Percentiles rank a stretch among this genome's conserved stretches.
phyloP scores from a whole-genome alignment of 2,329 filamentous ascomycete genomes.

The Cercospora berteroae region DNA sequence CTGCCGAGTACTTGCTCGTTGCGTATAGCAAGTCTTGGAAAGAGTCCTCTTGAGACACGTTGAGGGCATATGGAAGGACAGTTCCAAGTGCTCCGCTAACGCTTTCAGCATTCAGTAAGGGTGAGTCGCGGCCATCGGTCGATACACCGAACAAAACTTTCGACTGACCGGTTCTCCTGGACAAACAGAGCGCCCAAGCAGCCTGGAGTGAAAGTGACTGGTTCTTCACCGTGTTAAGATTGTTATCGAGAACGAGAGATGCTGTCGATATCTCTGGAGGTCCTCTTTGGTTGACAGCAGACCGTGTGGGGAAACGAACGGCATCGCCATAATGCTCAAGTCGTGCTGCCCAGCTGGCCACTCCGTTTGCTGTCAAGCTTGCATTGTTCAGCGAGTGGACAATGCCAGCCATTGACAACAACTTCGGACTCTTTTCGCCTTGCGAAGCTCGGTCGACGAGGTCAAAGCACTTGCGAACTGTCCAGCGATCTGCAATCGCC shows the following conservation, averaged over 20 bases:
- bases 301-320: neutral
- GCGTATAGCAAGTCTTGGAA: neutral
- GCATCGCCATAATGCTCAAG: neutral
- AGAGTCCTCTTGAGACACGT: neutral
- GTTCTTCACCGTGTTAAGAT: neutral
- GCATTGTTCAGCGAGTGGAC: neutral
- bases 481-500: neutral
- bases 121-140: neutral
- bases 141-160: neutral
- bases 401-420: neutral
- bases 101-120: neutral
- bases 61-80: neutral
- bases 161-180: neutral
- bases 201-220: neutral
- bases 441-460: neutral
- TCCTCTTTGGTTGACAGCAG: neutral
- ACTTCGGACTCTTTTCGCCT: neutral
- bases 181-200: neutral
- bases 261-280: neutral
- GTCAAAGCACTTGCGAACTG: neutral
- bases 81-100: neutral
- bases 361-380: neutral
- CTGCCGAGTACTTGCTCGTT: neutral
- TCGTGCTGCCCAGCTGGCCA: neutral
- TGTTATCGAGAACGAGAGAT: neutral